Conservation (phyloP, 306 rosid genomes). For the Hylodesmum podocarpum region DNA sequence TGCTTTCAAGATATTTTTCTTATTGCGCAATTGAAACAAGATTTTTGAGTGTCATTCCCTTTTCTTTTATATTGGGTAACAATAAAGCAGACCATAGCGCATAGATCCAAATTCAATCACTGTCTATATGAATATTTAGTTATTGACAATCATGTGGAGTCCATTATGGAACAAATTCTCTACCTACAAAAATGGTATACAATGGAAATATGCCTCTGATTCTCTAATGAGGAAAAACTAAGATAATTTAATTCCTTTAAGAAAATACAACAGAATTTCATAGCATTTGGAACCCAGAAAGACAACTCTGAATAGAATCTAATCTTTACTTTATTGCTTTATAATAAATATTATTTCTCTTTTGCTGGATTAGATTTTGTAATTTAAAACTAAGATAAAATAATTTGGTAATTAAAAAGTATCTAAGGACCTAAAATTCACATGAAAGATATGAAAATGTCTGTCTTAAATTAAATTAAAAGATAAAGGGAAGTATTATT, state of each 20-base stretch:
- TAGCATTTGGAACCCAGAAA: background rate
- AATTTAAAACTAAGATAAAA: background rate
- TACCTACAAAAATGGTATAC: background rate
- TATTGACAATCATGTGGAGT: background rate
- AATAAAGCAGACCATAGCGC: background rate
- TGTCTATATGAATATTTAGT: background rate
- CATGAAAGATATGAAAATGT: background rate
- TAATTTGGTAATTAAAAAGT: background rate
- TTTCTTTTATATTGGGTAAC: background rate
- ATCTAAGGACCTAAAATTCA: background rate
- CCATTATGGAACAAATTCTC: background rate
- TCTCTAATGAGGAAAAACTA: background rate
- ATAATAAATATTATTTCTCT: background rate
- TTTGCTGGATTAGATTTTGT: background rate
- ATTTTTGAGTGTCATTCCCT: background rate
- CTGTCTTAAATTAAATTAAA: background rate
- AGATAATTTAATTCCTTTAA: background rate
- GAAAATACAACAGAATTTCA: background rate
- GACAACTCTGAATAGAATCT: background rate
- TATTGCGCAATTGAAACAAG: background rate
- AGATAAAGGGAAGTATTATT: background rate
- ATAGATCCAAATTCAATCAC: constrained; percentile 4
- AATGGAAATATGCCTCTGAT: background rate
- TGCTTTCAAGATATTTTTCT: background rate
- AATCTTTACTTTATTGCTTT: background rate